phyloP scores from a whole-genome alignment of 2,329 filamentous ascomycete genomes.

The Fusarium lyarnte region DNA sequence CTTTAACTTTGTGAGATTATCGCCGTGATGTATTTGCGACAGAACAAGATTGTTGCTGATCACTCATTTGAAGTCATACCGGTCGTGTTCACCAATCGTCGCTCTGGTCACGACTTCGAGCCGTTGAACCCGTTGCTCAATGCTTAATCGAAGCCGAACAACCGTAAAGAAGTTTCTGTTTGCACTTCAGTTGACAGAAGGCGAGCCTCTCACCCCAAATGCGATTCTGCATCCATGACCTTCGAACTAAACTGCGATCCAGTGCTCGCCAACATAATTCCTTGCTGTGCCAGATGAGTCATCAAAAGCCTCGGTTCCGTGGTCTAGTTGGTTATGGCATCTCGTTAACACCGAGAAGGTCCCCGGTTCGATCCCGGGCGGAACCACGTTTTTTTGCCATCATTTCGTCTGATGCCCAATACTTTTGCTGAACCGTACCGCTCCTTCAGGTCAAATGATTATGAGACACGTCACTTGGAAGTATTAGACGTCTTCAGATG shows the following conservation, averaged over 20 bases:
- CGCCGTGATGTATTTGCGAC: not conserved
- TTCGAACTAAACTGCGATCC: too few relatives aligned
- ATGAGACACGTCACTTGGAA: not conserved
- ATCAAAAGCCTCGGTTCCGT: not conserved
- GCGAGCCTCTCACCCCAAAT: not conserved
- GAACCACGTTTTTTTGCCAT: not conserved
- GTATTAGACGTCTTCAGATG: accelerated
- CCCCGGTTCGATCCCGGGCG: conserved; percentile 15
- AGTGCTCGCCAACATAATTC: accelerated
- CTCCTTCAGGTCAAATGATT: accelerated
- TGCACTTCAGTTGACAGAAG: not conserved
- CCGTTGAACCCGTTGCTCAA: accelerated
- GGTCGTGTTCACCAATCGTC: not conserved
- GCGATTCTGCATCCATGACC: not conserved
- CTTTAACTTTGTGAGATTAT: not conserved
- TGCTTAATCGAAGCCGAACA: not conserved
- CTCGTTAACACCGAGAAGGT: conserved; percentile 13
- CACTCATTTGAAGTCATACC: not conserved
- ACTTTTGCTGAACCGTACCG: not conserved
- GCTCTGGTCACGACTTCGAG: too few relatives aligned
- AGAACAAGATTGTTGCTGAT: too few relatives aligned
- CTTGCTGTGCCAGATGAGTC: accelerated
- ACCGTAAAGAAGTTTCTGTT: not conserved
- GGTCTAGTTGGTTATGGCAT: conserved; percentile 15
- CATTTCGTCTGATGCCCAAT: not conserved